Conservation (phyloP, 805 yeast species). For the Kockiozyma suomiensis region DNA sequence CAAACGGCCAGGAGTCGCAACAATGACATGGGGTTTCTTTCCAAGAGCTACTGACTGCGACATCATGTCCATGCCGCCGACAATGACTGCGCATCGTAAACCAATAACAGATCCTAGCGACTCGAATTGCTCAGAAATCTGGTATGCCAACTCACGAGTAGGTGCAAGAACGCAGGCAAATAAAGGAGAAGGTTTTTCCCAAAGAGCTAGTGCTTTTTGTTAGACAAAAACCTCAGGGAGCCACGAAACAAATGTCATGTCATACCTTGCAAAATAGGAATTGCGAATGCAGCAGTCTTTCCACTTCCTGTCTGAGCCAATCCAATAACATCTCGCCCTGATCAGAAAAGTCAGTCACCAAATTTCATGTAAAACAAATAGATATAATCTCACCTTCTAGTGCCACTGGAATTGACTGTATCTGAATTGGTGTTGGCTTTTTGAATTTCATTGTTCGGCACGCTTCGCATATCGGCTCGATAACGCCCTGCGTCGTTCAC, state of each 20-base stretch:
- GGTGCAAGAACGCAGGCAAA: conserved; percentile 88
- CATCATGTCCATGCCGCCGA: conserved; percentile 99
- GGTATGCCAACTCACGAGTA: conserved; percentile 57
- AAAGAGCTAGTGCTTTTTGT: conserved; percentile 51
- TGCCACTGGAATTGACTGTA: conserved; percentile 88
- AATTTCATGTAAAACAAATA: neutral
- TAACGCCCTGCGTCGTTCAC: conserved; percentile 50
- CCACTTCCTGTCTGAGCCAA: conserved; percentile 98
- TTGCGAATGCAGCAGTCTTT: conserved; percentile 97
- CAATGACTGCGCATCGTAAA: conserved; percentile 81
- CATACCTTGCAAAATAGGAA: conserved; percentile 80
- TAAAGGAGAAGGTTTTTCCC: conserved; percentile 86
- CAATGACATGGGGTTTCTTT: conserved; percentile 91
- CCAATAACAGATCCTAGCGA: conserved; percentile 94
- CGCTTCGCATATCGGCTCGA: conserved; percentile 80
- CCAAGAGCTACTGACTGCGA: conserved; percentile 92
- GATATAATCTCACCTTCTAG: conserved; percentile 56
- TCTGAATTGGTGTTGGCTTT: conserved; percentile 92
- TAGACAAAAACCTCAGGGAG: neutral
- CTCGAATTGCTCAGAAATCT: conserved; percentile 89
- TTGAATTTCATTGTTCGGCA: conserved; percentile 71
- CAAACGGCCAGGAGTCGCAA: conserved; percentile 89
- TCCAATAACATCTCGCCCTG: conserved; percentile 80
- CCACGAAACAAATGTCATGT: neutral
- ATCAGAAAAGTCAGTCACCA: neutral